Percentiles rank a stretch among this genome's conserved stretches.
Conservation (phyloP, 1,284 basidiomycete genomes). For the Marasmius oreades region DNA sequence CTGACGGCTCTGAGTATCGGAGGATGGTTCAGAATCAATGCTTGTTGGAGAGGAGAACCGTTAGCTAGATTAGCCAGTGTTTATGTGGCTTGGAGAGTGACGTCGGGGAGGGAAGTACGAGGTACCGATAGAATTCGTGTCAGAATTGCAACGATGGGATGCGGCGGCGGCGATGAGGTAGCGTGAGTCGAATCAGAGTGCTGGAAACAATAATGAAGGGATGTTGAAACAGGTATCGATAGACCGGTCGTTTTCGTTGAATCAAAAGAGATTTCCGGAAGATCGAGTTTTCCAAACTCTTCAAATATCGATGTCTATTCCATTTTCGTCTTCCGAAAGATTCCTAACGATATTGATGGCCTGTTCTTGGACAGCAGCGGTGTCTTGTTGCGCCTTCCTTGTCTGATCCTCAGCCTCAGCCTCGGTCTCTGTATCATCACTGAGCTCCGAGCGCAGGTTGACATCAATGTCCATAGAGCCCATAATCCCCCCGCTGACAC, state of each 20-base stretch:
- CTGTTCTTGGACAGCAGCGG: constrained; percentile 56
- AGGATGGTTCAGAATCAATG: constrained; percentile 44
- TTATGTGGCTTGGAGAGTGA: constrained; percentile 43
- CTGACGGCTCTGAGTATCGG: constrained; percentile 50
- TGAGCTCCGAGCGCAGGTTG: too few relatives aligned
- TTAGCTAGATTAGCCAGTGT: constrained; percentile 66
- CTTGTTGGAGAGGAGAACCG: constrained; percentile 43
- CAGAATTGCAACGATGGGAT: not conserved
- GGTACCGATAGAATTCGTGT: not conserved
- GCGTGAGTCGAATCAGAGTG: constrained; percentile 41
- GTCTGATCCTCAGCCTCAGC: constrained; percentile 26
- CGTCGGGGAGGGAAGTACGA: not conserved
- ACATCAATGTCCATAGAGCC: constrained; percentile 1
- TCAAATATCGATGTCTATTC: constrained; percentile 59
- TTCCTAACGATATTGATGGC: constrained; percentile 61
- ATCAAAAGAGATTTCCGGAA: constrained; percentile 20
- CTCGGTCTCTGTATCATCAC: constrained; percentile 18
- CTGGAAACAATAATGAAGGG: not conserved
- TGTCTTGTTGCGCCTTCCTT: not conserved
- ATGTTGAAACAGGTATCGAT: not conserved
- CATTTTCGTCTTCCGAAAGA: constrained; percentile 56
- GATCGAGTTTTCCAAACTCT: constrained; percentile 41
- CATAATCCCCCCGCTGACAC: not conserved
- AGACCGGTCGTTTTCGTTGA: too few relatives aligned
- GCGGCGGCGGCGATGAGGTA: constrained; percentile 21